Base-by-base conservation (phyloP, 768 basidiomycete genomes). In the Trametes sanguinea region DNA sequence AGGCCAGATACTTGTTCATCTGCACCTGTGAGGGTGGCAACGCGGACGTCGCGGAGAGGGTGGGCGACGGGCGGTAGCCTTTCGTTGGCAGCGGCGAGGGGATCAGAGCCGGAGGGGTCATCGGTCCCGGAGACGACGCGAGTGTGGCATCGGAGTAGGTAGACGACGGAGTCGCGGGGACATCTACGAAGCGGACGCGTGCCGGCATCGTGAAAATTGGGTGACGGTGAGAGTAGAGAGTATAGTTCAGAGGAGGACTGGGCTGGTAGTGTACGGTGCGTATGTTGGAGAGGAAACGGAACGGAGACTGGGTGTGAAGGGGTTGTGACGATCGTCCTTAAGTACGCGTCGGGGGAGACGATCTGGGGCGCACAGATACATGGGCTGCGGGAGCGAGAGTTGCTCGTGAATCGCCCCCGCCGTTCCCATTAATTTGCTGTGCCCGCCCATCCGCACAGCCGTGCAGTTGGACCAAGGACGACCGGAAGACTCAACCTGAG, bases 171-270 rank as follows among this genome's bases (percentile, higher is more conserved):
- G 65, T 63, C 16, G 66, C 55, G 55, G 55, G 57, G 44, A 62
- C 52, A 42, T 62, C 62, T 42, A 52, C 63, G 60, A 68, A 70
- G 59, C 64, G 69, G 62, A 70, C 69, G 58, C 61, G 69, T 22
- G 54, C 67, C 16, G 69, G 62, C 69, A 70, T 70, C 6, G 55
- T 59, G 63, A 32, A 9, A 29, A 29, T 30, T 9, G 46, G 37
- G 64, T 45, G 46, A 40, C 52, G 29, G 57, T 51, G 48, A 35
- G 42, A 43, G 54, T 42, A 17, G 54, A 39, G 56, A 27, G 1
- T n/a, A 37, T 48, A 6, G 27, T 35, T 16, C 44, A 29, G 47
- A 13, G 6, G 8, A 11, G 46, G 4, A 30, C 55, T 13, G 33
- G 2, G 4, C 7, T 11, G 32, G 33, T 35, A 16, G 14, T 43